Base-by-base conservation (phyloP, 2,329 filamentous ascomycete genomes). In the Paramyrothecium sp. region DNA sequence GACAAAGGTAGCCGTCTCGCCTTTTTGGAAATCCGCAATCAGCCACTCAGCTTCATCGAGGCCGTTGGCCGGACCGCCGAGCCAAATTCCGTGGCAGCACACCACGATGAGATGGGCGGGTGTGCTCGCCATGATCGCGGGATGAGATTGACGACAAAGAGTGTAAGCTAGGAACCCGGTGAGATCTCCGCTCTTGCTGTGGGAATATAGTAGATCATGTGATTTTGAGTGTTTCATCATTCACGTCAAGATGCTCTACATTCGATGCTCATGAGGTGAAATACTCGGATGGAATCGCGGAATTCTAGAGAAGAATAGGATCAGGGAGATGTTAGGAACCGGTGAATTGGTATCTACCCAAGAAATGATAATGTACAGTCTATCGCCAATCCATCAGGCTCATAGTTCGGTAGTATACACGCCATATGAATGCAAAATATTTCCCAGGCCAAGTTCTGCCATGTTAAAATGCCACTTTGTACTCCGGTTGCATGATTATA, bases 81-180 rank as follows among this genome's bases (percentile, higher is more conserved):
- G 73, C 80, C 89, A 96, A 57, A 94, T 91, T 26, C 86, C 90
- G 74, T 96, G 92, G 70, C 92, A 93, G 77, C 91, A 95, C 53
- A 96, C 89, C 51, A 96, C 76, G 54, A 96, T 84, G 12, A 96
- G 81, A 61, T 90, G 81, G 5, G 72, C 73, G 26, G 76, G 74
- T 0, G 60, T 47, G 34, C 58, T 58, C 54, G 57, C 22, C 58
- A 63, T 64, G 47, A 22, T 59, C 48, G 20, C 7, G 38, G 51
- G 59, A 58, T 20, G 59, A 56, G 60, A 59, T 16, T 10, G 47
- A 34, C 50, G 16, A 19, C 22, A 46, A 7, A 41, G 44, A 33
- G 7, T 49, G 47, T 49, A 49, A 49, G 47, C 7, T 13, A 20
- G 16, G 13, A 30, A 3, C 19, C 19, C 20, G 26, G 13, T 54